Evolutionary conservation across 1,139 yeast species (phyloP).

Genomic region (Suhomyces panamericanus): DNA sequence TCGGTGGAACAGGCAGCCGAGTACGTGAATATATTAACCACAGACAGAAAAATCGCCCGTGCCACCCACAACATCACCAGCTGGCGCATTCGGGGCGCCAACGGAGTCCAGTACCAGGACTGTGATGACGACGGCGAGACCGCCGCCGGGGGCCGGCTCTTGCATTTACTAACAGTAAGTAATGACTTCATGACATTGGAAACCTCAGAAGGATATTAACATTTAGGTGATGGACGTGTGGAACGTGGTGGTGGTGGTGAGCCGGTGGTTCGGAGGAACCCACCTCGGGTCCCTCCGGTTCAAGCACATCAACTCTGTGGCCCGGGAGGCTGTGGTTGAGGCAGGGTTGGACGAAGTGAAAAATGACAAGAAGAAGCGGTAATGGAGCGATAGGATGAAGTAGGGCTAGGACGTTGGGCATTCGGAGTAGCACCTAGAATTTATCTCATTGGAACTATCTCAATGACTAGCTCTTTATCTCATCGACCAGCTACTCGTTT

Average conservation of each 20-base stretch:
- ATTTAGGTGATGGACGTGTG: conserved; percentile 68
- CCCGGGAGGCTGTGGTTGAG: conserved; percentile 75
- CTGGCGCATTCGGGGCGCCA: conserved; percentile 65
- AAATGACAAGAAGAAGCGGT: conserved; percentile 25
- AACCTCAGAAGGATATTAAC: conserved; percentile 4
- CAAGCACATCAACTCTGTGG: conserved; percentile 86
- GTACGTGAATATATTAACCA: conserved; percentile 51
- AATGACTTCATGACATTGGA: not conserved
- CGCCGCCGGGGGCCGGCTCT: conserved; percentile 89
- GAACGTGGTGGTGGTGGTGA: conserved; percentile 84
- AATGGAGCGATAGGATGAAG: conserved; percentile 4
- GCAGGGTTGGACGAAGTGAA: conserved; percentile 48
- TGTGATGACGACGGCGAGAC: conserved; percentile 98
- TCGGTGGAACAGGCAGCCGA: conserved; percentile 65
- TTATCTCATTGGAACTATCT: too few species aligned
- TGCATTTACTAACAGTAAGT: conserved; percentile 71
- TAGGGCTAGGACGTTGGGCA: not conserved
- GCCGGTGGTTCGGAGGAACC: conserved; percentile 93
- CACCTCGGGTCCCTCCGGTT: conserved; percentile 93
- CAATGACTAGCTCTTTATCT: too few species aligned
- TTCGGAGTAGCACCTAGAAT: too few species aligned
- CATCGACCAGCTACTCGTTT: too few species aligned
- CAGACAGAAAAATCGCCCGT: conserved; percentile 64
- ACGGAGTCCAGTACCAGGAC: conserved; percentile 67
- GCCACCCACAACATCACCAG: conserved; percentile 85